Base-by-base conservation (phyloP, 2,329 filamentous ascomycete species). In the Cladosporium sp. region DNA sequence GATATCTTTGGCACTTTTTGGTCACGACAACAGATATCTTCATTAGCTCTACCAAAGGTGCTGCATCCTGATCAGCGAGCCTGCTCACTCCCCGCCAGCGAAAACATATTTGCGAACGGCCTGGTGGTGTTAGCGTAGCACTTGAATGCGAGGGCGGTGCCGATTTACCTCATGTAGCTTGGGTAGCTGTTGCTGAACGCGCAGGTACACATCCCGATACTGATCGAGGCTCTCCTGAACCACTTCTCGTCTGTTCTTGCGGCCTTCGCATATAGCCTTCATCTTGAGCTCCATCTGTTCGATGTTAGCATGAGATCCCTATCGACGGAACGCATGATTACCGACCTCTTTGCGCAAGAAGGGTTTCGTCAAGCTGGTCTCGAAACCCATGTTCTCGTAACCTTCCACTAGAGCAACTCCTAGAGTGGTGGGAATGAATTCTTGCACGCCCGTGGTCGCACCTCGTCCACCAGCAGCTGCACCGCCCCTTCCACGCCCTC, bases 261-360 rank as follows among this genome's bases (percentile, higher is more conserved):
- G 85, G 24, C 94, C 94, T 59, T 93, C 91, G 74, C 94, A 97
- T 58, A 99, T 97, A 58, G 90, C 90, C 71, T 92, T 94, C 93
- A 99, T 97, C 71, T 91, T 90, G 61, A 91, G 77, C 74, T 99
- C 94, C 91, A 97, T 97, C 79, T 80, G 63, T 60, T 19, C 17
- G 6, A 19, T 9, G 37, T 66, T 34, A 63, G 61, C 45, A 32
- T 13, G 19, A 20, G 28, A 12, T 8, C 10, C 28, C 37, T 13
- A n/a, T 12, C 17, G 12, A 1, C 6, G 1, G 22, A n/a, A 19
- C 32, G 1, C 17, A 20, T 15, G 4, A 12, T 12, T 6, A 24
- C 71, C 66, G 68, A 78, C 78, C 71, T 99, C 91, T 74, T 97
- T 97, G 57, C 94, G 87, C 60, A 99, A 78, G 70, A 97, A 97